Base-by-base conservation (phyloP, 2,329 filamentous ascomycete species). In the Calcarisporium arbuscula region DNA sequence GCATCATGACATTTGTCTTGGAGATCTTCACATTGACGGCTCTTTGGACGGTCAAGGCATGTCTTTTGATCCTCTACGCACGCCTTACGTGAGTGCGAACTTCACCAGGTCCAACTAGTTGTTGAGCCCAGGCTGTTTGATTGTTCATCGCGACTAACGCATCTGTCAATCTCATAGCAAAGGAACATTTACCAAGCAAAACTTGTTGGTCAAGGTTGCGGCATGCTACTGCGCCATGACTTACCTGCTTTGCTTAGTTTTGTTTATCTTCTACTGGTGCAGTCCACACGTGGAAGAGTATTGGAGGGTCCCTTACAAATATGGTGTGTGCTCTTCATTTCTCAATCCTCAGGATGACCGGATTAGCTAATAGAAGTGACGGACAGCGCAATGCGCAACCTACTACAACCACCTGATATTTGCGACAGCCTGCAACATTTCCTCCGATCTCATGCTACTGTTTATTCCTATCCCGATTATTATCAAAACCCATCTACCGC, bases 221-320 rank as follows among this genome's bases (percentile, higher is more conserved):
- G 53, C 61, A 6, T 49, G 43, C 9, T 73, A 72, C 42, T 65
- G 66, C 36, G 57, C 43, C 4, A 8, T 63, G 6, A 59, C 61
- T 3, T 74, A 71, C 34, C 35, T 72, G 27, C 35, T 73, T 9
- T 68, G 72, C 50, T 61, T 68, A 16, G 54, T 70, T 16, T 49
- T 72, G 12, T 74, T 72, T 45, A 57, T 72, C 11, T 70, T 57
- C 16, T 68, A 65, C 27, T 77, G 72, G 72, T 76, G 72, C 43
- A 57, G 59, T 5, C 72, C 72, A 0, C 68, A 71, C 25, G n/a
- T 17, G 19, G 44, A 54, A 8, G 59, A 70, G 33, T 76, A 75
- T 42, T 76, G 68, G 67, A 57, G 62, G 6, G 60, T 74, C 0
- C 71, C 71, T 0, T 57, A 64, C 1, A 49, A 47, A 12, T 57